Evolutionary conservation across 352 stramenopile genomes (phyloP).

Genomic region (Blastocystis sp.): DNA sequence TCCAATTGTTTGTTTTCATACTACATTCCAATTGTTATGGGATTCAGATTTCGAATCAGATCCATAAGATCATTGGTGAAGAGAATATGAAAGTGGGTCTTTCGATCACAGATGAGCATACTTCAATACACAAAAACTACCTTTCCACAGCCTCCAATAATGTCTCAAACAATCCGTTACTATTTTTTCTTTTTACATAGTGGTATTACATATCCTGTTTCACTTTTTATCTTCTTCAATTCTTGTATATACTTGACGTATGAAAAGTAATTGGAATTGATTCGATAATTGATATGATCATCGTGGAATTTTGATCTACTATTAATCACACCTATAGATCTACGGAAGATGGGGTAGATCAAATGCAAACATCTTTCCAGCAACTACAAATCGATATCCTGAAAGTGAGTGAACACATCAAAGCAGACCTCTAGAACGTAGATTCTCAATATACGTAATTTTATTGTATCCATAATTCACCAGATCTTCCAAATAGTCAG

Average conservation of each 20-base stretch:
- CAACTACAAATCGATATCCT: constrained; percentile 12
- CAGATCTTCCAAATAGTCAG: not conserved
- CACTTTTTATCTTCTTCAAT: not conserved
- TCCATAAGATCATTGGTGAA: too few relatives aligned
- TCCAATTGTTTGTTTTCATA: too few relatives aligned
- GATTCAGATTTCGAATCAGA: too few relatives aligned
- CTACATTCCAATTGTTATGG: too few relatives aligned
- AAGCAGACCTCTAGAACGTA: not conserved
- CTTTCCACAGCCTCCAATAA: too few relatives aligned
- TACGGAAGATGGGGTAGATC: constrained; percentile 48
- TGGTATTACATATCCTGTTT: not conserved
- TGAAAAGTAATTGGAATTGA: not conserved
- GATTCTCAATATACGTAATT: constrained; percentile 25
- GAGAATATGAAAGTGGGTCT: too few relatives aligned
- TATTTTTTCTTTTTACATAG: not conserved
- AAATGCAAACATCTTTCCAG: constrained; percentile 33
- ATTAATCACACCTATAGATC: not conserved
- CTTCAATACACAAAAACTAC: too few relatives aligned
- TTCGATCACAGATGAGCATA: too few relatives aligned
- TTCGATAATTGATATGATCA: too few relatives aligned
- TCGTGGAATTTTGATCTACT: not conserved
- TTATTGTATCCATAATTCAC: constrained; percentile 56
- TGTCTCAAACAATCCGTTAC: too few relatives aligned
- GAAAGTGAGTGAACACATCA: too few relatives aligned
- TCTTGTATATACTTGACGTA: constrained; percentile 23